Conservation (phyloP, 441 rosid species). For the Macaranga tanarius region DNA sequence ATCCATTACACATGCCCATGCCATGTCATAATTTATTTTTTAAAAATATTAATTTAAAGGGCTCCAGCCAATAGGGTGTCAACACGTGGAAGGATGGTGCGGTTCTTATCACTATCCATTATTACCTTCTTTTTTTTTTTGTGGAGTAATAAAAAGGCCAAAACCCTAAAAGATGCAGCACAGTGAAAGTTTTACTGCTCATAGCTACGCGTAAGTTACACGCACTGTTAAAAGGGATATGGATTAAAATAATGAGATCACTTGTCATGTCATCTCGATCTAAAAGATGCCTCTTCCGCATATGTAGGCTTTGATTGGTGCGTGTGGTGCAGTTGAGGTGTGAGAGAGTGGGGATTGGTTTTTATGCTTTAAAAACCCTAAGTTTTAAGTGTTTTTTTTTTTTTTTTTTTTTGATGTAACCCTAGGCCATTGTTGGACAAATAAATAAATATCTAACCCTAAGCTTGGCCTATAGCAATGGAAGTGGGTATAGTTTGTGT, state of each 20-base stretch:
- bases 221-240: conserved; percentile 29
- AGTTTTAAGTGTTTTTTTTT: conserved; percentile 2
- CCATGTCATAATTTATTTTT: conserved; percentile 32
- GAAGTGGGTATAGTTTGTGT: not conserved
- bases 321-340: not conserved
- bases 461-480: conserved; percentile 5
- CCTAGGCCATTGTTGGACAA: conserved; percentile 32
- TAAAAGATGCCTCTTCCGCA: conserved; percentile 47
- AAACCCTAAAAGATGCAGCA: conserved; percentile 53
- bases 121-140: not conserved
- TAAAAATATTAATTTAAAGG: not conserved
- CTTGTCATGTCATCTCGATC: conserved; percentile 26
- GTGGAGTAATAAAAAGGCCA: conserved; percentile 13
- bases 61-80: conserved; percentile 16
- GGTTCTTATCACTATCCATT: conserved; percentile 70
- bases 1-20: conserved; percentile 28
- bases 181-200: conserved; percentile 24
- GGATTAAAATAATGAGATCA: not conserved
- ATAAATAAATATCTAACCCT: conserved; percentile 27
- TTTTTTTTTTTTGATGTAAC: conserved; percentile 23
- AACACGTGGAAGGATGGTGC: conserved; percentile 56
- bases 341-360: conserved; percentile 30
- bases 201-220: conserved; percentile 29
- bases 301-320: conserved; percentile 31
- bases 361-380: conserved; percentile 44